Evolutionary conservation across 306 rosid species (phyloP), one percentile per base, ranked within the genome.

Genomic region (Ceratonia siliqua): DNA sequence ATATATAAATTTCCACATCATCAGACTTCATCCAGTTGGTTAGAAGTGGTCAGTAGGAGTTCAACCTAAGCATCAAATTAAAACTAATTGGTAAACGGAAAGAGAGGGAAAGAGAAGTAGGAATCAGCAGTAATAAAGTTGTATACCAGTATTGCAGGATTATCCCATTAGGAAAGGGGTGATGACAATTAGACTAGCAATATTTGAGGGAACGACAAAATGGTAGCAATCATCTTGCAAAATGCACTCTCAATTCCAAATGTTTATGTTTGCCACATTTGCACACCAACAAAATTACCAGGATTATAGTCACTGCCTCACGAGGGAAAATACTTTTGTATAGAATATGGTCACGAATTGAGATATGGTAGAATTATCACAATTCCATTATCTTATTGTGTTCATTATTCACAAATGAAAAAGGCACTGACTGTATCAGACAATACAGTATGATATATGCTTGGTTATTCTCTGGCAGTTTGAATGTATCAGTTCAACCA

Each of bases 331-430:
- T 33, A 62, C 57, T 13, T 28, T 36, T 14, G 32, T 58, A 55
- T 25, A 35, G 48, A 70, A 36, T 70, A 42, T 12, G 39, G 21
- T 55, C 32, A 54, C 27, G 68, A 72, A 57, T 12, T 72, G 11
- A 50, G 67, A 55, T 73, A 68, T 43, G 74, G 52, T 36, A 74
- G 69, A 82, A 36, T 57, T 28, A 58, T 42, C 39, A 43, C 35
- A 52, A 30, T 35, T 66, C 72, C 72, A 41, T 38, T 13, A 21
- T 28, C n/a, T 5, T 9, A 33, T 25, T 22, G 17, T 38, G 30
- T 35, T 21, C 17, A 32, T 67, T 45, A 36, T 39, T 46, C 62
- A 28, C 17, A 28, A 56, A 80, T 42, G 52, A 33, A 30, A 12
- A 70, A 62, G 41, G 41, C 28, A 9, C 6, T 20, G 8, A 70